Base-by-base conservation (phyloP, 768 basidiomycete genomes). In the Lenzites betulinus region DNA sequence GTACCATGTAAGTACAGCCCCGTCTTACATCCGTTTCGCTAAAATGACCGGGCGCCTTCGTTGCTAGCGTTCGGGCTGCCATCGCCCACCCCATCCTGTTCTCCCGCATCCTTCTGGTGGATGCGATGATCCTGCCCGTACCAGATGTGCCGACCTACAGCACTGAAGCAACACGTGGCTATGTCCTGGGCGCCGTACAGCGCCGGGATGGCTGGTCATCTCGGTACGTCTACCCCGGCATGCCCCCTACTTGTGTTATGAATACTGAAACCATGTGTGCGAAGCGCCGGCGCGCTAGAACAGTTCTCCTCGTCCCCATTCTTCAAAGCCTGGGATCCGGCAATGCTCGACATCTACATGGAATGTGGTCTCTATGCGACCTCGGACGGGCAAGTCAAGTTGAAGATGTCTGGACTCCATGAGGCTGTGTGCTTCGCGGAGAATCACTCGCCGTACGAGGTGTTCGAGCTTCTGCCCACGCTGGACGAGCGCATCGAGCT, bases 291-390 rank as follows among this genome's bases (percentile, higher is more conserved):
- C 59, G 92, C 90, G 1, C 67, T 79, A 6, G 67, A 64, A 9
- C 64, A 72, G 7, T 82, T 92, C 67, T 62, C 69, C 51, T 72
- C 76, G 53, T 82, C 76, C 30, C 80, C 86, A 0, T 93, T 93
- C 79, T 95, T 93, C 71, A 64, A 67, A 2, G 73, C 78, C 1
- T 93, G 92, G 92, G 79, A 92, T 68, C 83, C 84, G 0, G 80
- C 77, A 0, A 84, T 83, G 4, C 76, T 93, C 26, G 73, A 77
- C 39, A 56, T 77, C 20, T 93, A 92, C 67, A 73, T 90, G 56
- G 79, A 87, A 28, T 78, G 83, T 59, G 90, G 79, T 3, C 74
- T 88, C 6, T 76, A 78, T 62, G 67, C 69, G 11, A 68, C 73
- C 64, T 39, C 74, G 60, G 53, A 71, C 16, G 78, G 80, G 0